Evolutionary conservation across 148 eudicot genomes (phyloP), one percentile per base, ranked within the genome.

Genomic region (Fagopyrum homotropicum): DNA sequence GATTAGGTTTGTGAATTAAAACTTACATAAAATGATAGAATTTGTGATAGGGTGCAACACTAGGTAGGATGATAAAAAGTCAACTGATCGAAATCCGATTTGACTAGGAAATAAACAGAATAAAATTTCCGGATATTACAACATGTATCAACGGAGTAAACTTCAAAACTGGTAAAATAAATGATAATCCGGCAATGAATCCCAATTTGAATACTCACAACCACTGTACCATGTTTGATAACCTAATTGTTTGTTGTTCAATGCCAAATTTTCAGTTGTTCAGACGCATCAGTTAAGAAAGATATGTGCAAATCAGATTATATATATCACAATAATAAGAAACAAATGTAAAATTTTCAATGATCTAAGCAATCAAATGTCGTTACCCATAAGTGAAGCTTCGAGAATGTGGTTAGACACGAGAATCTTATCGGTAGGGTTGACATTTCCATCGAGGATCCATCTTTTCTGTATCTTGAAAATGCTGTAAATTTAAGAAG

Each of bases 341-440:
- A 61, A n/a, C 7, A 7, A 22, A 14, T 12, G 22, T 59, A 11
- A 19, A 7, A 64, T 40, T 1, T n/a, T n/a, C 3, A 16, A 64
- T 4, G 7, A 14, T 6, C 45, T 11, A n/a, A 64, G 30, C 15
- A 35, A 64, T 64, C 70, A 64, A 5, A 35, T n/a, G 40, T 40
- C 52, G 73, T 45, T 85, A 93, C 98, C 98, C 93, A 93, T 84
- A 35, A 93, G 97, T 81, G 97, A 91, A 75, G 98, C 90, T 56
- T 93, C 88, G 26, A 93, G 94, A 69, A 93, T 83, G 72, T 86
- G 82, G 49, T 70, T 76, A 17, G 92, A 81, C 59, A 83, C 73
- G 43, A 93, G 80, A 43, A 93, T 81, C 85, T 93, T 97, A 83
- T 93, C 94, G 54, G 93, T 91, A 0, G 97, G 88, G 45, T 78